Evolutionary conservation across 202 grass and related monocot species (phyloP), one percentile per base, ranked within the genome.

Genomic region (Thinopyrum obtusiflorum): DNA sequence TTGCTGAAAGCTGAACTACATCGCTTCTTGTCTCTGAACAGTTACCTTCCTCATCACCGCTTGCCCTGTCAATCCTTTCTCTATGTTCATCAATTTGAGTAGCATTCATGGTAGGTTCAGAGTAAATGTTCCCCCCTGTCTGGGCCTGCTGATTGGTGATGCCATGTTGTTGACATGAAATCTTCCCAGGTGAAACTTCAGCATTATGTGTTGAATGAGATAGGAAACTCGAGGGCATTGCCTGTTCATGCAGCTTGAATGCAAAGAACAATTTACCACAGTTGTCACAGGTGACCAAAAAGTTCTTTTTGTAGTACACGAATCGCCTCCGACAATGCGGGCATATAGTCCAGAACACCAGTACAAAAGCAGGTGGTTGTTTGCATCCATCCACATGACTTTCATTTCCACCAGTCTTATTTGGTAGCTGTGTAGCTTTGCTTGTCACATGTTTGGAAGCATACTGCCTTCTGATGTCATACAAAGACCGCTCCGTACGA

Each of bases 381-480:
- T 73, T 37, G 15, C 35, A 66, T 36, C 42, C 29, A 42, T 42
- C 27, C 42, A 11, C 18, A 32, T 53, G 57, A 73, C 65, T 76
- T 65, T 20, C 36, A 27, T 73, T 69, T 85, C 42, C 65, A 83
- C 59, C 39, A 85, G 37, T 61, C 4, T 84, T 68, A 2, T 73
- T 88, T 15, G 66, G 14, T 44, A 74, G 80, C 25, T 86, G 70
- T 81, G 79, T 68, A 79, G 82, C 36, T 25, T 86, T 15, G 59
- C 53, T 80, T 86, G 78, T 11, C 53, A 71, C 73, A 82, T 20
- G n/a, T 87, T 36, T 82, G n/a, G 37, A 49, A 63, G 64, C 26
- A 79, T 18, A 73, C 42, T 47, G 92, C 82, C 88, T 91, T 85
- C 94, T 97, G 71, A 91, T 79, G 53, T 92, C 94, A 89, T 97